A percentile compares a stretch with the other conserved stretches of the same genome.
Conservation (phyloP, 441 rosid species). For the Eutrema salsugineum region DNA sequence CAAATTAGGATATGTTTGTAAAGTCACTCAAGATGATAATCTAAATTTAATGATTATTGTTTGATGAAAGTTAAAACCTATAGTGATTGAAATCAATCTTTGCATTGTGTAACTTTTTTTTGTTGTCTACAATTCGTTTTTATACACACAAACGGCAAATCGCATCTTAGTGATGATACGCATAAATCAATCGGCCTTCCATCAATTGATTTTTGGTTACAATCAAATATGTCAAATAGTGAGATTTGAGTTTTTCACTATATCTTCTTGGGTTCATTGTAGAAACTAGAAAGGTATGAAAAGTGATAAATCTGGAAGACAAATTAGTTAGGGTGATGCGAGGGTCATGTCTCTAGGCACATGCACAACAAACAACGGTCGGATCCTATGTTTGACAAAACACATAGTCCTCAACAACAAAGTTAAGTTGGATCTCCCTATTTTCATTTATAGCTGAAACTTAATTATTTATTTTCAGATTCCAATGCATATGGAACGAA, state of each 20-base stretch:
- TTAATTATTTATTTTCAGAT: slow-evolving; percentile 10
- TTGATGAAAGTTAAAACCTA: not conserved
- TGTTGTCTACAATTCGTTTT: not conserved
- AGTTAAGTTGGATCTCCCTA: slow-evolving; percentile 22
- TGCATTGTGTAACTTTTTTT: not conserved
- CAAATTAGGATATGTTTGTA: not conserved
- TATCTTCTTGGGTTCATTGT: not conserved
- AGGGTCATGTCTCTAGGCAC: slow-evolving; percentile 28
- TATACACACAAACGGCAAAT: not conserved
- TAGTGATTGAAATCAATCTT: not conserved
- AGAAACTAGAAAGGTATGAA: slow-evolving; percentile 21
- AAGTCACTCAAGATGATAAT: not conserved
- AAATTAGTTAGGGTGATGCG: slow-evolving; percentile 33
- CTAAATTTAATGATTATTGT: not conserved
- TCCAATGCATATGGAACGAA: slow-evolving; percentile 12
- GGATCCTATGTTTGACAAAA: slow-evolving; percentile 38
- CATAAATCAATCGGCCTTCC: not conserved
- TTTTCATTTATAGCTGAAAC: slow-evolving; percentile 19
- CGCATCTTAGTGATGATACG: not conserved
- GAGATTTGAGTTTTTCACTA: not conserved
- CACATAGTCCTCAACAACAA: slow-evolving; percentile 25
- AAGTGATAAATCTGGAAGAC: slow-evolving; percentile 26
- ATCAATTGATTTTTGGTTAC: not conserved
- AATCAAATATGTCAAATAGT: not conserved
- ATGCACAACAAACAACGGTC: slow-evolving; percentile 37